Evolutionary conservation across 148 eudicot genomes (phyloP).

Genomic region (Diospyros kaki): DNA sequence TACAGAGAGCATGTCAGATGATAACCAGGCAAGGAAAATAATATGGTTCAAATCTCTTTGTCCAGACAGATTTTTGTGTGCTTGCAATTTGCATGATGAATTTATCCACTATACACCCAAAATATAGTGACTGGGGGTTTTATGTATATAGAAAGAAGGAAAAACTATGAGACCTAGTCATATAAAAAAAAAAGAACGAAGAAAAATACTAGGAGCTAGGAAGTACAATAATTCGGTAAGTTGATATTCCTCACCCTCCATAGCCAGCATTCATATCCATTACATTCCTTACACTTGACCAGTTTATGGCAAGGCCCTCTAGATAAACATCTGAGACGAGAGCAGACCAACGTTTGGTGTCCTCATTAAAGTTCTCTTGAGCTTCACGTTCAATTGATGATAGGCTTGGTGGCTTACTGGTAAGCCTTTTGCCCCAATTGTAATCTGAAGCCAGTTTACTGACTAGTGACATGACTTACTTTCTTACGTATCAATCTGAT

Average conservation of each 20-base stretch:
- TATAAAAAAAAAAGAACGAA: too few relatives aligned
- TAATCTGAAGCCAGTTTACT: neutral
- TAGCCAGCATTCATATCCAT: conserved; percentile 97
- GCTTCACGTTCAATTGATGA: conserved; percentile 38
- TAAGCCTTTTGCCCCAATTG: conserved; percentile 45
- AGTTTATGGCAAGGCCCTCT: conserved; percentile 54
- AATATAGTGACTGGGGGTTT: too few relatives aligned
- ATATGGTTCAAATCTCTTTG: too few relatives aligned
- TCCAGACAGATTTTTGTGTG: too few relatives aligned
- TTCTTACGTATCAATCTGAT: neutral
- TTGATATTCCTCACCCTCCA: conserved; percentile 68
- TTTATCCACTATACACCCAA: too few relatives aligned
- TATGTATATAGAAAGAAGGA: too few relatives aligned
- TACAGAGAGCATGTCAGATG: neutral
- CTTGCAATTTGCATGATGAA: too few relatives aligned
- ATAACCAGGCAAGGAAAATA: neutral
- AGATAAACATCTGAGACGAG: conserved; percentile 70
- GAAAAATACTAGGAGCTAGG: neutral
- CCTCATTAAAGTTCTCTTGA: conserved; percentile 47
- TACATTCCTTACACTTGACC: conserved; percentile 78
- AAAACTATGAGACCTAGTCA: too few relatives aligned
- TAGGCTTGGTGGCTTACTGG: conserved; percentile 48
- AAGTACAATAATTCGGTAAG: neutral
- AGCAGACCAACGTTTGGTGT: conserved; percentile 67
- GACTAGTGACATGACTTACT: neutral